Evolutionary conservation across 192 early-diverging fungal genomes (phyloP), one percentile per base, ranked within the genome.

Genomic region (Podila clonocystis): DNA sequence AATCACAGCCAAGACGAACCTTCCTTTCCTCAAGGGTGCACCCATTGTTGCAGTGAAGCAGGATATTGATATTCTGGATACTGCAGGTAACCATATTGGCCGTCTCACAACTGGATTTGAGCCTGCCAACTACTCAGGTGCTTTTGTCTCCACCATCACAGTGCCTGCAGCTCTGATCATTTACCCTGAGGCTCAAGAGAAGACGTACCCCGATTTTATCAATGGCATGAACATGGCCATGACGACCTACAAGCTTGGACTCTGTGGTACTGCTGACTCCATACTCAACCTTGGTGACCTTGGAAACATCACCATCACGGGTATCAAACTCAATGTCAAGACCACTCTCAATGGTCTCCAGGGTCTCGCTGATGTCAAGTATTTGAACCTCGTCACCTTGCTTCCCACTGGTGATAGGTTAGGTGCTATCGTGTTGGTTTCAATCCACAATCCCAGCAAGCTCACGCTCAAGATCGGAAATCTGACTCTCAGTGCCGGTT

Each of bases 21-120:
- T n/a, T n/a, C n/a, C 90, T 9, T 91, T 91, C 50, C 82, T 82
- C 62, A 82, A 87, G n/a, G 61, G 78, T n/a, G 67, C 85, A n/a
- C 83, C 76, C 12, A 86, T 91, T 64, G 74, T 73, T 24, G 38
- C 83, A 30, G 74, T 88, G 17, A 66, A 78, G 24, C 85, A 88
- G 59, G 79, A 85, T 20, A 62, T 89, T 4, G 70, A 83, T 30
- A 52, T 89, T 15, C 67, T 74, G 45, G 83, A 74, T 24, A 29
- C 59, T 1, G 58, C 66, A 6, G 58, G 45, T 2, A 63, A n/a
- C 4, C 22, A 48, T 3, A 60, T 84, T 28, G 83, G 75, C 4
- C 70, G 41, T 0, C 60, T 84, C 22, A 58, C 4, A 4, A 75
- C 63, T 2, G 29, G 33, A 12, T 75, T 45, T n/a, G 19, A 72